Base-by-base conservation (phyloP, 176 grass and related monocot genomes). In the Triticum urartu region DNA sequence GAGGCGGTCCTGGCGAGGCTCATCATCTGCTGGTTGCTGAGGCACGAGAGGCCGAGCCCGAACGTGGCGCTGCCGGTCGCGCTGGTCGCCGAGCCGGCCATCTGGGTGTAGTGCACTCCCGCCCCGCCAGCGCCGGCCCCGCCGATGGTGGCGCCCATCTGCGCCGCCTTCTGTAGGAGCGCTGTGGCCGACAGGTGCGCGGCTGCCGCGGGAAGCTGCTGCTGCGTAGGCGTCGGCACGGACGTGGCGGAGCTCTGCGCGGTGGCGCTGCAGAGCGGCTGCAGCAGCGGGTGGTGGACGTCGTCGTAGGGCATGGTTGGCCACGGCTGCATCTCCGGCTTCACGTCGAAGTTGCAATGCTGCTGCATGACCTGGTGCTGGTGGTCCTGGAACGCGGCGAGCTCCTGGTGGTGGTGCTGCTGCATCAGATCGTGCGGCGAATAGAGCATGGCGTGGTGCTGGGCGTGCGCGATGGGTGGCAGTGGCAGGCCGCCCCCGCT, bases 171-270 rank as follows among this genome's bases (percentile, higher is more conserved):
- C 79, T 98, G 94, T 24, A 98, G 92, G 74, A 98, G 68, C 38
- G 97, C 92, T 72, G 97, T 98, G 61, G 97, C 97, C 32, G 97
- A 99, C 79, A 99, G 87, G 94, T 99, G 94, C 24, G 92, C 79
- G 1, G 88, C 72, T 15, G 54, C 68, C 58, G 30, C 77, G 38
- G 69, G 39, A 42, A 25, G 79, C 21, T 58, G 61, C 0, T 73
- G 67, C 65, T 73, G 67, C 59, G 1, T 42, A 11, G 64, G 73
- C n/a, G 76, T n/a, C 6, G 59, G 81, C 21, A 61, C 62, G 11
- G 86, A 86, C 21, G 90, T 83, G 64, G 83, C 65, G 1, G 86
- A 77, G 77, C 68, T 68, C 75, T 91, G 89, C 26, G 42, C 67
- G 18, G 70, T 7, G 56, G 83, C 24, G 77, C 43, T 88, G 85